Conservation (phyloP, 179 eudicot species). For the Beta corolliflora region DNA sequence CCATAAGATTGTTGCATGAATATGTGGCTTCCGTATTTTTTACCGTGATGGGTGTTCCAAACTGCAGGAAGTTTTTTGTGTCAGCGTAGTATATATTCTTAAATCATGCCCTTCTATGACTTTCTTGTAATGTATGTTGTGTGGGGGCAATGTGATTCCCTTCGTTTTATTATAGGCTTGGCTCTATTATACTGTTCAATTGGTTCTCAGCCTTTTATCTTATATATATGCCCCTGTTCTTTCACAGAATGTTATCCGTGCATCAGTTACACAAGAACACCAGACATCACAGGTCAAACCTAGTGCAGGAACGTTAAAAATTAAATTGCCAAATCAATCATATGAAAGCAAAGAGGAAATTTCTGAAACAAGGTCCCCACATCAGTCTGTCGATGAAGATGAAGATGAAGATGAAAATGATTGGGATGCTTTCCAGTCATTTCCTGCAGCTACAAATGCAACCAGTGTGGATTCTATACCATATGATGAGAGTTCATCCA, state of each 20-base stretch:
- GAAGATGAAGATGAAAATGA: constrained; percentile 60
- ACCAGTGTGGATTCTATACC: constrained; percentile 30
- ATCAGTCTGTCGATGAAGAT: constrained; percentile 32
- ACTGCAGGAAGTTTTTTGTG: not conserved
- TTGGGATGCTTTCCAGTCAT: constrained; percentile 98
- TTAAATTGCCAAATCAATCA: constrained; percentile 69
- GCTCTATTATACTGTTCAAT: not conserved
- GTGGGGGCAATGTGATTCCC: not conserved
- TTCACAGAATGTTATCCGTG: constrained; percentile 82
- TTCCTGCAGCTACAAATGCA: constrained; percentile 68
- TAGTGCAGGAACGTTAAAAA: constrained; percentile 51
- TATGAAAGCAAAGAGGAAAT: constrained; percentile 39
- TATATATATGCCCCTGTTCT: constrained; percentile 5
- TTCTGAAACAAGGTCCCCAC: constrained; percentile 30
- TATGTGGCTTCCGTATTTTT: not conserved
- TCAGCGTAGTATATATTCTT: not conserved
- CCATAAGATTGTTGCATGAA: not conserved
- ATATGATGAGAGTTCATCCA: constrained; percentile 29
- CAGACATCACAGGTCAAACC: constrained; percentile 43
- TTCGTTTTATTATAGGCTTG: not conserved
- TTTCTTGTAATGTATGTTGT: not conserved
- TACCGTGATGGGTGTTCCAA: not conserved
- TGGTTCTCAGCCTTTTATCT: not conserved
- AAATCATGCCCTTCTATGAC: not conserved
- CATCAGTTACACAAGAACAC: constrained; percentile 84